Evolutionary conservation across 495 filamentous ascomycete species (phyloP).

Genomic region (Penicillium steckii): DNA sequence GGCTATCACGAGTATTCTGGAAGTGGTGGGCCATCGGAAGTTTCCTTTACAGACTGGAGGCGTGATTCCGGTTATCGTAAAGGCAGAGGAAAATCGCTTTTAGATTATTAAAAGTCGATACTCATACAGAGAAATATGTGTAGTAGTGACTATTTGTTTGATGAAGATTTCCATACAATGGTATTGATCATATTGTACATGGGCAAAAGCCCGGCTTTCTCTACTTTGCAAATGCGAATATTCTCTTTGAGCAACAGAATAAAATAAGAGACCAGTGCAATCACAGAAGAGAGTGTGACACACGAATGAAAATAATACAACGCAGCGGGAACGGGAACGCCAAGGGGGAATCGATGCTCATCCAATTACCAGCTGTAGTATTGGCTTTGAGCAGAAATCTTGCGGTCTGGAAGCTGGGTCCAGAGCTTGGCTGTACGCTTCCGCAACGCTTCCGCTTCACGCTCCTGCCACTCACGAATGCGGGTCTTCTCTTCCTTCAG

Average conservation of each 20-base stretch:
- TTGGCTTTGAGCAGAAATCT: constrained; percentile 65
- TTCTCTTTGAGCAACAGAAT: constrained; percentile 10
- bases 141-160: too few relatives aligned
- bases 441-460: constrained; percentile 68
- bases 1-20: constrained; percentile 60
- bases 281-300: constrained; percentile 5
- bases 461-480: constrained; percentile 73
- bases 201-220: constrained; percentile 21
- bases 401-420: constrained; percentile 76
- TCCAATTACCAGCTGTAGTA: constrained; percentile 78
- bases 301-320: constrained; percentile 27
- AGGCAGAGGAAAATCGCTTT: constrained; percentile 37
- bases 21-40: constrained; percentile 60
- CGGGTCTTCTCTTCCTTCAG: constrained; percentile 92
- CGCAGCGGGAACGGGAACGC: constrained; percentile 22
- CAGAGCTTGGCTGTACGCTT: constrained; percentile 70
- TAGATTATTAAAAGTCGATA: background rate
- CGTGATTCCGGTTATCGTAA: constrained; percentile 69
- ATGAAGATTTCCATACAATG: background rate
- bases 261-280: constrained; percentile 16
- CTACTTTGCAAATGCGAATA: constrained; percentile 26
- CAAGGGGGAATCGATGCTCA: constrained; percentile 13
- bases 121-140: too few relatives aligned
- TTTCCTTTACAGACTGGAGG: constrained; percentile 68
- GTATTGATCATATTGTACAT: constrained; percentile 26